Evolutionary conservation across 2,329 filamentous ascomycete species (phyloP), one percentile per base, ranked within the genome.

Genomic region (Neoascochyta sp.): DNA sequence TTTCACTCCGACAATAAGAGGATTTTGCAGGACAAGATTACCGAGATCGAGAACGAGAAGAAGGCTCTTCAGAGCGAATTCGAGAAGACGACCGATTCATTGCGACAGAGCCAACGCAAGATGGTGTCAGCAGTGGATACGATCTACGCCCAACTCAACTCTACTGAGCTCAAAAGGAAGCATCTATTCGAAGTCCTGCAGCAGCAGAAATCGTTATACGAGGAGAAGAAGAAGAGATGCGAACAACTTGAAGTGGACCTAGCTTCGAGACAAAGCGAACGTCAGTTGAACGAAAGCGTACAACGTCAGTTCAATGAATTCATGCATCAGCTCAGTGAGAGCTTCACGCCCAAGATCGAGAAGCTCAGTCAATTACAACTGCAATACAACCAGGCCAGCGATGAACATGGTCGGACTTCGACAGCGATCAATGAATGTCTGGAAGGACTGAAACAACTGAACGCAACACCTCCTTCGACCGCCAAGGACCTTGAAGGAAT

Each of bases 191-290:
- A 46, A 9, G 34, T 27, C 4, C 24, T 61, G 8, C 17, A 28
- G 1, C 36, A 34, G 22, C 41, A 45, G 20, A 28, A 23, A 5
- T 12, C 13, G 4, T 29, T 48, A 16, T 34, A 43, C 16, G 28
- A 49, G 17, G 40, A 50, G 6, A 54, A 60, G 26, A 47, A 40
- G 23, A 27, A 25, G 17, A 52, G 35, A 21, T 34, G 52, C 16
- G 29, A 35, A n/a, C n/a, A n/a, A 3, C 16, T 14, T 6, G 24
- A 52, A 4, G 34, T n/a, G n/a, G n/a, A n/a, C n/a, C n/a, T n/a
- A n/a, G n/a, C n/a, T n/a, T 57, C 2, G 54, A 59, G 15, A 33
- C 43, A 13, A 41, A 49, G 13, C 22, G 54, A 5, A 17, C 47
- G 10, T 34, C 45, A 8, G 29, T 31, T 10, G 9, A 53, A 6